phyloP scores from a whole-genome alignment of 495 filamentous ascomycete species.

The Xylaria flabelliformis region DNA sequence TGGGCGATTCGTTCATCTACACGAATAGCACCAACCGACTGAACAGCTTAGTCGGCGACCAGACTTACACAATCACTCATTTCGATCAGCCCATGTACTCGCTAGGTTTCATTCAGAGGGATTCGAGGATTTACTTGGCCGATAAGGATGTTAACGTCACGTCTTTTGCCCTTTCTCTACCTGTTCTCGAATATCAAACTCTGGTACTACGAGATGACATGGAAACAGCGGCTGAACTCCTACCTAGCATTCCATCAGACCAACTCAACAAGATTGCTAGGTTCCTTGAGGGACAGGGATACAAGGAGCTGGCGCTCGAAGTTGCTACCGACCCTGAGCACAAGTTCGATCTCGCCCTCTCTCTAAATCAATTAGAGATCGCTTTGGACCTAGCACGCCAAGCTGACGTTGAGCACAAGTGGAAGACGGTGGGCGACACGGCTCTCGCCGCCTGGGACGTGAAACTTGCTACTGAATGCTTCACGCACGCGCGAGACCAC shows the following conservation, averaged over 20 bases:
- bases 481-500: slow-evolving; percentile 84
- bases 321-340: slow-evolving; percentile 97
- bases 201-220: slow-evolving; percentile 94
- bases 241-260: slow-evolving; percentile 80
- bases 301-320: slow-evolving; percentile 93
- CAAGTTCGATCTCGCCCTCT: slow-evolving; percentile 90
- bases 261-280: slow-evolving; percentile 97
- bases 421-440: slow-evolving; percentile 94
- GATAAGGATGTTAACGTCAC: slow-evolving; percentile 94
- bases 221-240: slow-evolving; percentile 85
- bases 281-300: slow-evolving; percentile 96
- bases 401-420: slow-evolving; percentile 91
- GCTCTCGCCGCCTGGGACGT: slow-evolving; percentile 89
- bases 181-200: slow-evolving; percentile 97
- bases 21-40: slow-evolving; percentile 95
- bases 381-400: slow-evolving; percentile 83
- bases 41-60: slow-evolving; percentile 97
- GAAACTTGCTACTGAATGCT: slow-evolving; percentile 88
- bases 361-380: slow-evolving; percentile 80
- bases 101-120: slow-evolving; percentile 91
- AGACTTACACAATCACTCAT: slow-evolving; percentile 98
- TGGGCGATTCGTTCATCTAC: slow-evolving; percentile 98
- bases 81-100: slow-evolving; percentile 96
- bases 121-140: slow-evolving; percentile 89
- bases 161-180: slow-evolving; percentile 88